Evolutionary conservation across 345 rosid species (phyloP).

Genomic region (Citrus inodora): DNA sequence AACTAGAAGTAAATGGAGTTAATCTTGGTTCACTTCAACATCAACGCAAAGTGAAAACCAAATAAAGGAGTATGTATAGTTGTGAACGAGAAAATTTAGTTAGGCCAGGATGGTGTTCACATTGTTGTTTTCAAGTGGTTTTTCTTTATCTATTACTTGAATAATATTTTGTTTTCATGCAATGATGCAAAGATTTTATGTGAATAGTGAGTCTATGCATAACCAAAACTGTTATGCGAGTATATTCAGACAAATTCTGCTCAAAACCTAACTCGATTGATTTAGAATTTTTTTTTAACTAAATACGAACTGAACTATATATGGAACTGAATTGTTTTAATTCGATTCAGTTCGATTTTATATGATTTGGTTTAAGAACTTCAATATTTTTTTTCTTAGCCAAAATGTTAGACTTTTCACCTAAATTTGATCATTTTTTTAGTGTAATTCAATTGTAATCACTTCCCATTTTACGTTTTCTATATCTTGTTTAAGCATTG

Average conservation of each 20-base stretch:
- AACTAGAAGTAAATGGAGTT: not conserved
- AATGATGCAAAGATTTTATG: not conserved
- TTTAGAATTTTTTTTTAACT: too few species aligned
- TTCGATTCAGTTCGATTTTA: too few species aligned
- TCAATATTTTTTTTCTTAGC: too few species aligned
- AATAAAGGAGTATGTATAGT: not conserved
- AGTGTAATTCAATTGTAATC: too few species aligned
- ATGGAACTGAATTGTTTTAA: too few species aligned
- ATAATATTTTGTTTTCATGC: not conserved
- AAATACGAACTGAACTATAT: too few species aligned
- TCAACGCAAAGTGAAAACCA: not conserved
- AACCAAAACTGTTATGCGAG: not conserved
- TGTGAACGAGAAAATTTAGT: slow-evolving; percentile 4
- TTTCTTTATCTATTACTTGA: not conserved
- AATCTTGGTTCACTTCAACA: not conserved
- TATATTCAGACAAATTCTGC: not conserved
- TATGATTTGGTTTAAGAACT: too few species aligned
- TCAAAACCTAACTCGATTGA: not conserved
- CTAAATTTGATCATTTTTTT: too few species aligned
- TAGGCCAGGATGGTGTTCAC: not conserved
- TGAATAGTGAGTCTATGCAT: not conserved
- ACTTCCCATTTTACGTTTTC: too few species aligned
- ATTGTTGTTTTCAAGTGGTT: not conserved
- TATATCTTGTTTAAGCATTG: too few species aligned
- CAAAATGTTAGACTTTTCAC: too few species aligned